Base-by-base conservation (phyloP, 2,329 filamentous ascomycete species). In the Setomelanomma holmii region DNA sequence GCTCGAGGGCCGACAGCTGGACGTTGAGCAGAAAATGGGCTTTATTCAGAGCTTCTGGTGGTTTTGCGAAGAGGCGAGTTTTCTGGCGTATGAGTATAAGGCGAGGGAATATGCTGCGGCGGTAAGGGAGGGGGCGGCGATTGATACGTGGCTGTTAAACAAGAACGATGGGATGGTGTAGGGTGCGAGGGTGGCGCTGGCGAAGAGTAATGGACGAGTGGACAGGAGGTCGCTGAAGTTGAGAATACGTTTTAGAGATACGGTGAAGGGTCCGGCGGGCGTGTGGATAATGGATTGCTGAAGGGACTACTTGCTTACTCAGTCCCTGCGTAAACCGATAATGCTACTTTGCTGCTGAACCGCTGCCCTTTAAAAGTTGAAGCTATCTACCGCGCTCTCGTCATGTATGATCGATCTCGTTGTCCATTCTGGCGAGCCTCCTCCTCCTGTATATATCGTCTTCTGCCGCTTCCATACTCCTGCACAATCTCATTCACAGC, bases 11-110 rank as follows among this genome's bases (percentile, higher is more conserved):
- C 45, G 55, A 16, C 42, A 58, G 10, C 21, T 36, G 4, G 30
- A 27, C 1, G 39, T 35, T 0, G 24, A 19, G 4, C 19, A 42
- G 20, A 45, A 58, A 6, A n/a, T 19, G 1, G 41, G 44, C 4
- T 53, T 51, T 14, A 8, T 38, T 1, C 46, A 24, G 16, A 58
- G 55, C 19, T 60, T 60, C 38, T 19, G 41, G 0, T 60, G 49
- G 49, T 55, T 60, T 33, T 53, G 51, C 40, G 55, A 60, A 12
- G 56, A 60, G 33, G 56, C 33, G n/a, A 23, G 8, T 1, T 57
- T 52, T 12, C 38, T 55, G 16, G 39, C 45, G 2, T 51, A 19
- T 14, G 56, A 60, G 34, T 60, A 43, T 7, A 40, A 40, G 24
- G 49, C 54, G 27, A 43, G 56, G 5, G 56, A 60, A 7, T 20